Evolutionary conservation across 2,329 filamentous ascomycete genomes (phyloP).

Genomic region (Fusarium neocosmosporiellum): DNA sequence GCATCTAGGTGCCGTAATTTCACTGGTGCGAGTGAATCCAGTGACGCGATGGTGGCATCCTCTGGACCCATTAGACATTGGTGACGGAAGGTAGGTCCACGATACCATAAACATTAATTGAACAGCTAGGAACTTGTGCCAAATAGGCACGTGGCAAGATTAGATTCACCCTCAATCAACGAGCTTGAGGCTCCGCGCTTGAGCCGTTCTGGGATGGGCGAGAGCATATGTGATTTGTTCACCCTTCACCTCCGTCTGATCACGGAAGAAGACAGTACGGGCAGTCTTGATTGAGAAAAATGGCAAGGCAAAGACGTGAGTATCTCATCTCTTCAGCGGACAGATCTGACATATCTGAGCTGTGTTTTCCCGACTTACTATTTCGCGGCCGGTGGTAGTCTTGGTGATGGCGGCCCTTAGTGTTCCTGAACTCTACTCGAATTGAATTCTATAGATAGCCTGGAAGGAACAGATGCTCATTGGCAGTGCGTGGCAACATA

Average conservation of each 20-base stretch:
- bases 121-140: background rate
- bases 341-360: background rate
- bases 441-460: background rate
- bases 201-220: background rate
- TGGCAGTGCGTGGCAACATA: background rate
- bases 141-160: background rate
- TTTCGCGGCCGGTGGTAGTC: too few relatives aligned
- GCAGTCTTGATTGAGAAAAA: background rate
- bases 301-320: too few relatives aligned
- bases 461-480: background rate
- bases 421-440: background rate
- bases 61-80: background rate
- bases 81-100: background rate
- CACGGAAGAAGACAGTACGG: background rate
- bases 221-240: background rate
- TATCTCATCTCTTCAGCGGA: background rate
- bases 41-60: background rate
- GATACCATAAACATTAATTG: background rate
- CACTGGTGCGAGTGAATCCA: background rate
- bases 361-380: background rate
- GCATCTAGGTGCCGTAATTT: background rate
- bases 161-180: background rate
- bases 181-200: background rate
- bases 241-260: background rate
- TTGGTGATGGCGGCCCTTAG: too few relatives aligned